These are phyloP conservation scores for Amphibolis antarctica DNA, from an alignment of 106 monocot genomes.

Conservation along the genomic window DNA sequence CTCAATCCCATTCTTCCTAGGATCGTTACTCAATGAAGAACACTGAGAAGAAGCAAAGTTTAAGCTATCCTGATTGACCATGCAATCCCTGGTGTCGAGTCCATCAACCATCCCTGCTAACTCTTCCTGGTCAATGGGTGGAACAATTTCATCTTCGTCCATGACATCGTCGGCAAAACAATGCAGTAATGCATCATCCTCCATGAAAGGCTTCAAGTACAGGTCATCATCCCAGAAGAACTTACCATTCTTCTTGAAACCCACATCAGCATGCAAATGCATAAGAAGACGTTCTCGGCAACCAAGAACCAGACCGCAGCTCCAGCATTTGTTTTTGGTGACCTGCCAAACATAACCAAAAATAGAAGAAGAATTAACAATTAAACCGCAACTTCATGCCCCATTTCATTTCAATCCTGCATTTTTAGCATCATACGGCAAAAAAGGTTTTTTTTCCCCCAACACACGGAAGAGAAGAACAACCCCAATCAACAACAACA, in stretches of 20 bases:
- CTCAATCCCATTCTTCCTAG: not conserved
- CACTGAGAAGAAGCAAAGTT: constrained; percentile 1
- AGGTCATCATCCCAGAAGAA: constrained; percentile 60
- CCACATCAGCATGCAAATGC: constrained; percentile 34
- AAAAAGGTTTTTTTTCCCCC: not conserved
- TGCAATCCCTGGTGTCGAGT: constrained; percentile 16
- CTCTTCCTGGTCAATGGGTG: constrained; percentile 36
- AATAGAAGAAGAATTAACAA: not conserved
- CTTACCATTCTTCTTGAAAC: constrained; percentile 17
- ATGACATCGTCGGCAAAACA: constrained; percentile 59
- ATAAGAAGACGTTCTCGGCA: constrained; percentile 26
- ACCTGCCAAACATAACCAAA: constrained; percentile 24
- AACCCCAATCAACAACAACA: not conserved
- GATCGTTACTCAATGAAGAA: constrained; percentile 8
- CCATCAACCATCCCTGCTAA: constrained; percentile 25
- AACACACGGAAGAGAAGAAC: not conserved
- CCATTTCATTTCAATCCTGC: not conserved
- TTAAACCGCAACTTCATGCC: not conserved
- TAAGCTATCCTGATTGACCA: constrained; percentile 1
- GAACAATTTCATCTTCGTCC: constrained; percentile 23
- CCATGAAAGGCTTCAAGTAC: constrained; percentile 72
- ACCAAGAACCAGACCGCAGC: constrained; percentile 29
- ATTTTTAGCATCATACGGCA: not conserved
- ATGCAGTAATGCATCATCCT: constrained; percentile 69
- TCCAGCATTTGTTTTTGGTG: constrained; percentile 63